These are phyloP conservation scores for Euphorbia lathyris DNA, from an alignment of 345 rosid genomes.

Conservation along the genomic window DNA sequence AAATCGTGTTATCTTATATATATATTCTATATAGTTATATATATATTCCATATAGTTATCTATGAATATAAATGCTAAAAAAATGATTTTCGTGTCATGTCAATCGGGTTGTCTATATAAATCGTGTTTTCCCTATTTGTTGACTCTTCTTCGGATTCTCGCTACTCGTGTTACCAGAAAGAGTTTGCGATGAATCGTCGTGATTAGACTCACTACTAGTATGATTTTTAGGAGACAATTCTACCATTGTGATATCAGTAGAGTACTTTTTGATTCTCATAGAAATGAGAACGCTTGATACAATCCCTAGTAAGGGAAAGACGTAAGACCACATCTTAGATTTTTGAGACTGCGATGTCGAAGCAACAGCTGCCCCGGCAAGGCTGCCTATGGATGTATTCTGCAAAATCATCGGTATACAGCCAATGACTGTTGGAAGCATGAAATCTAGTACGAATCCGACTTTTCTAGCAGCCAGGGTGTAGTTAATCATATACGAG, in stretches of 20 bases:
- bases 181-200: conserved; percentile 19
- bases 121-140: too few species aligned
- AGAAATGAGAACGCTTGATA: conserved; percentile 82
- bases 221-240: conserved; percentile 27
- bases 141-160: conserved; percentile 20
- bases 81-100: too few species aligned
- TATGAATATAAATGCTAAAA: too few species aligned
- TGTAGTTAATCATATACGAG: conserved; percentile 82
- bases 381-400: conserved; percentile 94
- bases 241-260: conserved; percentile 33
- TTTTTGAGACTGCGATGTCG: conserved; percentile 60
- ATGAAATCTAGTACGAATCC: conserved; percentile 79
- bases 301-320: conserved; percentile 67
- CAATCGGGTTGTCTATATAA: too few species aligned
- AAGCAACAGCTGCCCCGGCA: conserved; percentile 86
- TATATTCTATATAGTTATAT: too few species aligned
- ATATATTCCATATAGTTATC: too few species aligned
- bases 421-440: conserved; percentile 75
- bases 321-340: conserved; percentile 63
- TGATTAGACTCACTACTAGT: conserved; percentile 2
- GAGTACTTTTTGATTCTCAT: conserved; percentile 73
- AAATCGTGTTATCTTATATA: too few species aligned
- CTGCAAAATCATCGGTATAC: conserved; percentile 93
- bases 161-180: conserved; percentile 12
- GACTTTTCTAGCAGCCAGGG: conserved; percentile 79